Evolutionary conservation across 495 filamentous ascomycete genomes (phyloP).

Genomic region (Margaritispora aquatica): DNA sequence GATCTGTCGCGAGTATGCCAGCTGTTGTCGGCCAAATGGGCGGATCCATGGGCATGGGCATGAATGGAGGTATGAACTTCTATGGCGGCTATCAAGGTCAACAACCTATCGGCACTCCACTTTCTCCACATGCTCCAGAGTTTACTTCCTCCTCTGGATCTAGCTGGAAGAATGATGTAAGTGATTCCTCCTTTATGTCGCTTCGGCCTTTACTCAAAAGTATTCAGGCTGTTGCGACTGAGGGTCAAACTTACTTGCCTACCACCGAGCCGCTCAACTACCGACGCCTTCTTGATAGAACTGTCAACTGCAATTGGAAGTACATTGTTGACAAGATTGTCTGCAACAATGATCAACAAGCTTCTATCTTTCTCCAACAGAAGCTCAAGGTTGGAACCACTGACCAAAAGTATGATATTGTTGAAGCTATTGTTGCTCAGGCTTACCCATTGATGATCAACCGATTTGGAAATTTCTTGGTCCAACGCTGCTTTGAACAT

Average conservation of each 20-base stretch:
- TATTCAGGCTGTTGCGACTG: constrained; percentile 37
- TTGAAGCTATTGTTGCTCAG: constrained; percentile 91
- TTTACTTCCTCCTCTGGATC: constrained; percentile 49
- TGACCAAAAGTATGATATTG: constrained; percentile 95
- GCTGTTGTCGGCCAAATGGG: constrained; percentile 30
- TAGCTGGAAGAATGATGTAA: constrained; percentile 49
- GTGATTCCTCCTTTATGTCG: constrained; percentile 10
- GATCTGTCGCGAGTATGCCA: constrained; percentile 21
- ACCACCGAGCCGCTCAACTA: constrained; percentile 96
- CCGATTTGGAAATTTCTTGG: constrained; percentile 95
- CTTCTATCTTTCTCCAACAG: constrained; percentile 96
- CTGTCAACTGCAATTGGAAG: constrained; percentile 97
- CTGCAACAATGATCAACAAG: constrained; percentile 98
- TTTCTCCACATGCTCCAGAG: constrained; percentile 81
- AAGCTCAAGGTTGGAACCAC: constrained; percentile 95
- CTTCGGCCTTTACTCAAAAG: constrained; percentile 6
- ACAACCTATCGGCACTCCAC: constrained; percentile 66
- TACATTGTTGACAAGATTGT: constrained; percentile 99
- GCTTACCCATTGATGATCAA: constrained; percentile 97
- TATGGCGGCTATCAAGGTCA: constrained; percentile 56
- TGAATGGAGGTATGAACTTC: constrained; percentile 28
- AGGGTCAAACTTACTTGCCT: constrained; percentile 73
- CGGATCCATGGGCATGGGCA: constrained; percentile 26
- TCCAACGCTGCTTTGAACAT: constrained; percentile 98
- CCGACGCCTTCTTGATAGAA: constrained; percentile 89